Evolutionary conservation across 2,329 filamentous ascomycete genomes (phyloP), one percentile per base, ranked within the genome.

Genomic region (Elsinoe fawcettii): DNA sequence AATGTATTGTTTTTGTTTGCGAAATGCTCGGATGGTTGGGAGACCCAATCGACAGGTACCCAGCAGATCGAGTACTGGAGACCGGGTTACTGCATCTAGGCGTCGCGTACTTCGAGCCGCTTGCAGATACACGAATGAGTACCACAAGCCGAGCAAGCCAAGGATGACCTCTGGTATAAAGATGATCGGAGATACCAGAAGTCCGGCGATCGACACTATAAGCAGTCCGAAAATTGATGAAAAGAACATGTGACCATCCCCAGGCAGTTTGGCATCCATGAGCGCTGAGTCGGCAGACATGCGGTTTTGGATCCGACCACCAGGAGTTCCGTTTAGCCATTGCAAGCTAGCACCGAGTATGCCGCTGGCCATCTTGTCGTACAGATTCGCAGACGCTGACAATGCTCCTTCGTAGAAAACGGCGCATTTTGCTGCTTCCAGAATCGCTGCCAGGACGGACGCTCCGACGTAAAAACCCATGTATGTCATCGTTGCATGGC

Each of bases 51-150:
- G 81, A 0, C 89, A 90, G 72, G 97, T 93, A 64, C 87, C 82
- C 66, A 99, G 97, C 66, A 88, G 89, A 60, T 92, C 87, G 73
- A 96, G 96, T 20, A 99, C 88, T 18, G 79, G 79, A 2, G 90
- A 96, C 53, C 93, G 85, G 34, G 96, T 80, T 3, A 96, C 84
- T 0, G 92, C 84, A 71, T 97, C 93, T 70, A 92, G 91, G 1
- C 93, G 87, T 76, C 97, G 97, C 64, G 97, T 84, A 72, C 97
- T 91, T 51, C 93, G 85, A 7, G 92, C 92, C 5, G 46, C 46
- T 22, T 20, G 32, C 3, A 51, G 25, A 8, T 51, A 51, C 5
- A 12, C 34, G 6, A 20, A 6, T 4, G 46, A 32, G 12, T 51
- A 51, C n/a, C n/a, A 11, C 14, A 51, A 16, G 9, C 46, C 46